Percentiles rank a stretch among this genome's conserved stretches.
Conservation (phyloP, 495 filamentous ascomycete species). For the Neurospora tetraspora region DNA sequence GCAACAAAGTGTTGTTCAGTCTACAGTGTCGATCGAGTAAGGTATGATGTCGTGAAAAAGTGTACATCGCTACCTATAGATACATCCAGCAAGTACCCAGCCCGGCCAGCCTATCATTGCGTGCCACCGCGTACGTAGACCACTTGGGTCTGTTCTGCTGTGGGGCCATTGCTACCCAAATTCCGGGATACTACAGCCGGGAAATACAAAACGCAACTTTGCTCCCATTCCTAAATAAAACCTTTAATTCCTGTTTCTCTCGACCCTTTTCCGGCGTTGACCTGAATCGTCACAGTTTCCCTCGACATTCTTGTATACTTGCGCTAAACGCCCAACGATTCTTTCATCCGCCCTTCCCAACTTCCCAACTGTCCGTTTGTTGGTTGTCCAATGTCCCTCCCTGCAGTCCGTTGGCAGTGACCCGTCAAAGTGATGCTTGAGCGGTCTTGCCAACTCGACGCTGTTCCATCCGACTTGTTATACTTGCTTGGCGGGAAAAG, state of each 20-base stretch:
- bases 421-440: not conserved
- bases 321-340: not conserved
- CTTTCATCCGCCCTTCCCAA: not conserved
- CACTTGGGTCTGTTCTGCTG: not conserved
- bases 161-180: not conserved
- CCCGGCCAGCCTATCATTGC: not conserved
- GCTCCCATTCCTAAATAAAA: not conserved
- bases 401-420: not conserved
- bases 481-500: not conserved
- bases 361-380: not conserved
- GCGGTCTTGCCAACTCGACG: not conserved
- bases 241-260: not conserved
- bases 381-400: not conserved
- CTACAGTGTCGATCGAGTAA: not conserved
- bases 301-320: not conserved
- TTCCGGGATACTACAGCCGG: not conserved
- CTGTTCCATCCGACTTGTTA: not conserved
- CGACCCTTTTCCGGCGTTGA: not conserved
- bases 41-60: not conserved
- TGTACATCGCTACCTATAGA: not conserved
- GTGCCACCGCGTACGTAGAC: not conserved
- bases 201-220: not conserved
- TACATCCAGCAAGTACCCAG: not conserved
- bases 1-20: not conserved
- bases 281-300: not conserved